Percentiles rank a stretch among this genome's conserved stretches.
These are phyloP conservation scores for Cnidoscolus chayamansa DNA, from an alignment of 441 rosid genomes.

Conservation along the genomic window DNA sequence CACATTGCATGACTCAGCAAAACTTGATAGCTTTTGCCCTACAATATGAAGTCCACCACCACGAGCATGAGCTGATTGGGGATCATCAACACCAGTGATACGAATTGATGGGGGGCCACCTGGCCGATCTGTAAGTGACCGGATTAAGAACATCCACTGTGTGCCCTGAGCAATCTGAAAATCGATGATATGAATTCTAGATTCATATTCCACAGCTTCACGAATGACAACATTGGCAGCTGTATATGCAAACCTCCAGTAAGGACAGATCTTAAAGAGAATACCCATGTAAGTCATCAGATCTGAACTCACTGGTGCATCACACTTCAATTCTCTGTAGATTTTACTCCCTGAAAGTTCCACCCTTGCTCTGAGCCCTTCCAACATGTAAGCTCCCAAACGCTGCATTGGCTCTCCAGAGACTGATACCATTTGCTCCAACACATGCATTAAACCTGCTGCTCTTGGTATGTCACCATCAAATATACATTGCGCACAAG, in stretches of 20 bases:
- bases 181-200: conserved; percentile 57
- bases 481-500: conserved; percentile 51
- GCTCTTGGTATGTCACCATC: conserved; percentile 35
- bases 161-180: conserved; percentile 74
- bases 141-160: conserved; percentile 51
- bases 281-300: conserved; percentile 60
- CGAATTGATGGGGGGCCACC: conserved; percentile 55
- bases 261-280: conserved; percentile 53
- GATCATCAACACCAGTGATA: conserved; percentile 62
- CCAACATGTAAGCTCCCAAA: conserved; percentile 62
- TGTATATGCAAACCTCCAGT: conserved; percentile 61
- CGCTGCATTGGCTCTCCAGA: conserved; percentile 58
- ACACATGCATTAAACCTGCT: conserved; percentile 41
- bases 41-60: conserved; percentile 62
- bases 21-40: conserved; percentile 34
- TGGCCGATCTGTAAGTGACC: conserved; percentile 40
- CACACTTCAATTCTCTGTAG: conserved; percentile 51
- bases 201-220: conserved; percentile 51
- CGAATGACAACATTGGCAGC: conserved; percentile 49
- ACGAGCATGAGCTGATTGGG: conserved; percentile 62
- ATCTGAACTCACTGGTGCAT: conserved; percentile 53
- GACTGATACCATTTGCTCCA: conserved; percentile 63
- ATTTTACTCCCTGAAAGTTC: conserved; percentile 62
- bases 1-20: conserved; percentile 41
- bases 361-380: conserved; percentile 64